Conservation (phyloP, 116 monocot species). For the Dioscorea cayenensis region DNA sequence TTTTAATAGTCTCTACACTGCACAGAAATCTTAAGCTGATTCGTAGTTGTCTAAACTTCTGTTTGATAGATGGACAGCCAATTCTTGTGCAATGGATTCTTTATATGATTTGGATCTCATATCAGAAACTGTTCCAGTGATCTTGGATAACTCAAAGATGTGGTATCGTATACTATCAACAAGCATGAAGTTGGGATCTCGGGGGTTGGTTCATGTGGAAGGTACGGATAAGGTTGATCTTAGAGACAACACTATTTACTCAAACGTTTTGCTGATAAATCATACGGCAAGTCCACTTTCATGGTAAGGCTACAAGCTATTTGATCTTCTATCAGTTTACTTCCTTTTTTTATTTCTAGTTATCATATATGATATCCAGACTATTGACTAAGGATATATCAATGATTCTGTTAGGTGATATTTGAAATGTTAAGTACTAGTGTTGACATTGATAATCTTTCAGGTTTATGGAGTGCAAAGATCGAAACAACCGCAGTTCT, state of each 20-base stretch:
- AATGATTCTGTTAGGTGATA: constrained; percentile 33
- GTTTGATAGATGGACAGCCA: constrained; percentile 64
- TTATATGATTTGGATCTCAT: constrained; percentile 86
- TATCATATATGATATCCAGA: too few relatives aligned
- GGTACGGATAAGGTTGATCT: constrained; percentile 52
- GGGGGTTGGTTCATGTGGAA: constrained; percentile 56
- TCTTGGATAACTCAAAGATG: constrained; percentile 77
- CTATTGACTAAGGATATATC: constrained; percentile 13
- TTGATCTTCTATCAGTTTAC: too few relatives aligned
- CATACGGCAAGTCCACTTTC: constrained; percentile 85
- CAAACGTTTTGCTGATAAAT: constrained; percentile 69
- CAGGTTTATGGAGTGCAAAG: constrained; percentile 99
- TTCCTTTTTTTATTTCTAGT: too few relatives aligned
- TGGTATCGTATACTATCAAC: constrained; percentile 69
- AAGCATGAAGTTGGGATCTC: constrained; percentile 59
- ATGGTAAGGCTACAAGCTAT: constrained; percentile 40
- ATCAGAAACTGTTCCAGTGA: constrained; percentile 68
- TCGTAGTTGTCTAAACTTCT: neutral
- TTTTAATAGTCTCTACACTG: too few relatives aligned
- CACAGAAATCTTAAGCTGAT: too few relatives aligned
- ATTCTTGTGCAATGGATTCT: constrained; percentile 91
- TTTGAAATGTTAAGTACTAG: constrained; percentile 22
- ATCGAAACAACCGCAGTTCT: constrained; percentile 70
- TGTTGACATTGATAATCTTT: constrained; percentile 49
- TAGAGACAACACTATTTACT: constrained; percentile 28